These are phyloP conservation scores for Umbelopsis ramanniana DNA, from an alignment of 192 early-diverging fungal genomes.

Conservation along the genomic window DNA sequence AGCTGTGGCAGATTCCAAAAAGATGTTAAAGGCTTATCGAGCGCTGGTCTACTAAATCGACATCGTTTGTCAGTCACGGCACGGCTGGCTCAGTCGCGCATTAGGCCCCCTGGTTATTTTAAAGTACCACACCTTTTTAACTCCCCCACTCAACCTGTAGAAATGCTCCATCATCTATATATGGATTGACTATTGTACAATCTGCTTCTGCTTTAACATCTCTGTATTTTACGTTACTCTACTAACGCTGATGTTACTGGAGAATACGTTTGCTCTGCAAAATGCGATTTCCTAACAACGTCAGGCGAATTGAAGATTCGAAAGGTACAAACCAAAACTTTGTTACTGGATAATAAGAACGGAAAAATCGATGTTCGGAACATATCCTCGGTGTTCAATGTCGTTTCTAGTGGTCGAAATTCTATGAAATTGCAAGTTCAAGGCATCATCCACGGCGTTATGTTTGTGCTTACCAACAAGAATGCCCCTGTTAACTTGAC, in stretches of 20 bases:
- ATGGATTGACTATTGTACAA: slow-evolving; percentile 26
- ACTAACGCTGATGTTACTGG: neutral
- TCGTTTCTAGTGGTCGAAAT: neutral
- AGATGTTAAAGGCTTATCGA: neutral
- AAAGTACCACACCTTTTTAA: neutral
- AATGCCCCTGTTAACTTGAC: neutral
- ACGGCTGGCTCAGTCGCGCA: too few species aligned
- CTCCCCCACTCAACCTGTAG: neutral
- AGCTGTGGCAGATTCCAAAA: neutral
- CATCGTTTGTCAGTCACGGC: too few species aligned
- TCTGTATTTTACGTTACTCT: too few species aligned
- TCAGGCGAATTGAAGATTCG: neutral
- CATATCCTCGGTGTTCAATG: neutral
- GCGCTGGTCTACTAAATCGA: neutral
- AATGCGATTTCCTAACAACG: neutral
- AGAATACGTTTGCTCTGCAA: neutral
- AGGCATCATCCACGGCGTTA: neutral
- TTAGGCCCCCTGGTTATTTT: neutral
- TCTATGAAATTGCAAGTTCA: neutral
- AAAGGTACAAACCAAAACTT: neutral
- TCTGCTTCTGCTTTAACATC: slow-evolving; percentile 27
- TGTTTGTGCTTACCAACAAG: neutral
- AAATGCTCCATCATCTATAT: slow-evolving; percentile 18
- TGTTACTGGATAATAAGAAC: neutral
- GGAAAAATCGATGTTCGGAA: neutral